Evolutionary conservation across 371 early-diverging fungal genomes (phyloP), one percentile per base, ranked within the genome.

Genomic region (Chytridium lagenaria): DNA sequence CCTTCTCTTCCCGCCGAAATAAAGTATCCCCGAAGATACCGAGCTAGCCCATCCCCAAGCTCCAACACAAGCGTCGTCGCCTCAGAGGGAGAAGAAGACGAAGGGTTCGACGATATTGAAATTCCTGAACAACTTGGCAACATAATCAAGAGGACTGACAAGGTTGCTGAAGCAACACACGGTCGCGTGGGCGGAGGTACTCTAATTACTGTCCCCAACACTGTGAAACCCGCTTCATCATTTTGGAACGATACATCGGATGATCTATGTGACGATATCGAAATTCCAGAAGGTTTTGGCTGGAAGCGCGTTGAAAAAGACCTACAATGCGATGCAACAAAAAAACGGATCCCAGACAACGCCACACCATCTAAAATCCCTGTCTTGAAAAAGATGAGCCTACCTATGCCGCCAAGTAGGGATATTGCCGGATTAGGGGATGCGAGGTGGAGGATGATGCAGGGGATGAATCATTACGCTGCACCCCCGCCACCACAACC

Each of bases 81-180:
- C 7, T 77, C 79, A 23, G 82, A 82, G 37, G 77, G 69, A 64
- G 76, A 61, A 37, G 80, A 79, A 51, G 80, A 82, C 7, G 83
- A 82, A 44, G 79, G 73, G 7, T 84, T 78, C 59, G 85, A 79
- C 37, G 85, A 84, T 52, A 71, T 84, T n/a, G 79, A 78, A n/a
- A 82, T 84, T 61, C 82, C 85, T 1, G 63, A 50, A 15, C 50
- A 59, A 2, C 31, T 55, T 30, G 61, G 22, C 22, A 51, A 66
- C 30, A 28, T 76, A 23, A 22, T 50, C 23, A n/a, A 22, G 22
- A 38, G 38, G n/a, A n/a, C 12, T 7, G 37, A 71, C 26, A n/a
- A 15, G 28, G 37, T n/a, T 40, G 37, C 19, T 5, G 61, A 40
- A 12, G 57, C 30, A 57, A 37, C 33, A 15, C 50, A 30, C 7